Conservation (phyloP, 164 flowering plant genomes). For the Amborella trichopoda region DNA sequence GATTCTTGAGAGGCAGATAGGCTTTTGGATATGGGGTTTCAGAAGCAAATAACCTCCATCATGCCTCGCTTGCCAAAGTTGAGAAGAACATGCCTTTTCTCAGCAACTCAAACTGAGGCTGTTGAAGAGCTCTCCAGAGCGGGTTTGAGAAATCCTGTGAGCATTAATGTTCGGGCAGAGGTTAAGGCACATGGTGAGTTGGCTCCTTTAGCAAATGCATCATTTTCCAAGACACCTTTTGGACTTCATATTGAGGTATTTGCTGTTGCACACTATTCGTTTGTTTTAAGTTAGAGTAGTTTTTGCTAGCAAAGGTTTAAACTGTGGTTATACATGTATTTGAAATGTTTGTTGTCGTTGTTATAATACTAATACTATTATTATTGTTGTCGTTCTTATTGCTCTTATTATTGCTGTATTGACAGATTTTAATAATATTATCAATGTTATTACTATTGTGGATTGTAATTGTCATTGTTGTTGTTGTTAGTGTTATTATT, state of each 20-base stretch:
- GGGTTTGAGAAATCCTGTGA: conserved; percentile 87
- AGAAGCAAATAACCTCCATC: conserved; percentile 78
- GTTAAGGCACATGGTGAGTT: conserved; percentile 20
- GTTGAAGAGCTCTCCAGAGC: conserved; percentile 92
- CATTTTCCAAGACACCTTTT: conserved; percentile 75
- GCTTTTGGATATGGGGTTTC: conserved; percentile 92
- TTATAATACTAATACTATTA: no score
- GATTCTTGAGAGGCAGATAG: conserved; percentile 97
- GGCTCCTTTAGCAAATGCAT: conserved; percentile 24
- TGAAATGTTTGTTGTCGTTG: no score
- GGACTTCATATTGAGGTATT: conserved; percentile 76
- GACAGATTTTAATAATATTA: no score
- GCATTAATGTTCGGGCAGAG: conserved; percentile 85
- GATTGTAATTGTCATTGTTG: no score
- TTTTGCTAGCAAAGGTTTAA: no score
- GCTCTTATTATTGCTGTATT: no score
- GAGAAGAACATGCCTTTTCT: conserved; percentile 94
- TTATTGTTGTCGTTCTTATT: no score
- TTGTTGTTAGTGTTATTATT: no score
- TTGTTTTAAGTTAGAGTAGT: no score
- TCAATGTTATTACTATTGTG: no score
- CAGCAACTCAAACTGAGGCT: conserved; percentile 97
- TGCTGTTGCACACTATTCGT: neutral
- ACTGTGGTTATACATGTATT: no score
- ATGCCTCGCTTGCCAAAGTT: conserved; percentile 80